Conservation (phyloP, 163 green algal genomes). For the Scenedesmus sp. region DNA sequence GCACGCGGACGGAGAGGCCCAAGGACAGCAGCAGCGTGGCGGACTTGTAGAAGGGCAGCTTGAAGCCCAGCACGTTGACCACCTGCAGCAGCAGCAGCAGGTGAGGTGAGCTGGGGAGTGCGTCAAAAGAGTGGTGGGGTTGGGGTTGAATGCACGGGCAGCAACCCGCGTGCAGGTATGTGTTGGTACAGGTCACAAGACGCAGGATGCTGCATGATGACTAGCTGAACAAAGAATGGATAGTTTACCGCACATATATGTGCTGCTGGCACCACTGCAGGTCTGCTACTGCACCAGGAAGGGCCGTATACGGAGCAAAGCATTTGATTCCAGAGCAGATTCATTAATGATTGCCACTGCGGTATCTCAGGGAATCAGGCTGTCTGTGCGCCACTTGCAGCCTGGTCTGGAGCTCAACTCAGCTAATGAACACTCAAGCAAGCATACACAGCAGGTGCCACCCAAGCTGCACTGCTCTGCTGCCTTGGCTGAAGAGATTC, state of each 20-base stretch:
- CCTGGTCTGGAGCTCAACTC: neutral
- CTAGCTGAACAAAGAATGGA: too few species aligned
- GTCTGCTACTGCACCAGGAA: neutral
- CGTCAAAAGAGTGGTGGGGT: neutral
- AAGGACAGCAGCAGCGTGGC: slow-evolving; percentile 85
- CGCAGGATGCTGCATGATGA: too few species aligned
- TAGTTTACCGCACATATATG: too few species aligned
- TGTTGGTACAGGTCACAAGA: too few species aligned
- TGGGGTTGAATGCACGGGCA: neutral
- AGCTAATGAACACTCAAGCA: neutral
- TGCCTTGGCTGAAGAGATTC: neutral
- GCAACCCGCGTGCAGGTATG: too few species aligned
- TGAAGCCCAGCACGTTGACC: slow-evolving; percentile 78
- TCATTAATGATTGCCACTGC: neutral
- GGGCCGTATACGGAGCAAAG: neutral
- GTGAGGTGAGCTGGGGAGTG: neutral
- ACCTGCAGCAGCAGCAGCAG: slow-evolving; percentile 58
- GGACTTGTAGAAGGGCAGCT: slow-evolving; percentile 82
- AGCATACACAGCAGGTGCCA: neutral
- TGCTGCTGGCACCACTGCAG: neutral
- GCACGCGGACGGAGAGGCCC: slow-evolving; percentile 74
- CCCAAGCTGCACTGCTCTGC: neutral
- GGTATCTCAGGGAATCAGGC: slow-evolving; percentile 4
- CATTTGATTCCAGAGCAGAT: neutral
- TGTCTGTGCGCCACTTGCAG: neutral